Evolutionary conservation across 306 rosid genomes (phyloP).

Genomic region (Lotus japonicus): DNA sequence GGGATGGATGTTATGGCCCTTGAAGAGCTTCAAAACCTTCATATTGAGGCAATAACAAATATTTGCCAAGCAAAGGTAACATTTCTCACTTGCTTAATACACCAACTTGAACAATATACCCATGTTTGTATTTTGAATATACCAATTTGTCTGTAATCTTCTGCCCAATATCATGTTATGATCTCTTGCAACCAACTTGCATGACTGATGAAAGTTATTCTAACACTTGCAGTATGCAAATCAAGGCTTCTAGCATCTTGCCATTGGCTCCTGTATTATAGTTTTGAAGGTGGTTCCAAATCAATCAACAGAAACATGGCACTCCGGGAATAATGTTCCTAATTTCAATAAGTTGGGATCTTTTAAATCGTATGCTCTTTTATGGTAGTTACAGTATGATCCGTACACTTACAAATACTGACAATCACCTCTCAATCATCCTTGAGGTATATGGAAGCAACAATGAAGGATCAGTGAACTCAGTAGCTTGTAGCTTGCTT

Average conservation of each 20-base stretch:
- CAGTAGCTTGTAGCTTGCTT: slow-evolving; percentile 2
- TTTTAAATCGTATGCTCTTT: not conserved
- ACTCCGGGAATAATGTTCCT: not conserved
- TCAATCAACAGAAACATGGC: not conserved
- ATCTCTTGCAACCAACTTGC: not conserved
- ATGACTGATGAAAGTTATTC: slow-evolving; percentile 10
- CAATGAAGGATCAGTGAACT: not conserved
- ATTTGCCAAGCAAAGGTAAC: slow-evolving; percentile 71
- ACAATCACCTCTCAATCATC: not conserved
- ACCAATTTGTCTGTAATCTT: not conserved
- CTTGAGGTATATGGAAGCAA: not conserved
- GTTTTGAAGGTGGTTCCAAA: slow-evolving; percentile 16
- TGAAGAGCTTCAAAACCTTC: slow-evolving; percentile 73
- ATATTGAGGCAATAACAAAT: slow-evolving; percentile 68
- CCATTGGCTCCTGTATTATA: not conserved
- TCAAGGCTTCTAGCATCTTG: slow-evolving; percentile 30
- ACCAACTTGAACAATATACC: too few species aligned
- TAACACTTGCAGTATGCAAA: slow-evolving; percentile 43
- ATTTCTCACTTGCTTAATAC: not conserved
- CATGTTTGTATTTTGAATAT: too few species aligned
- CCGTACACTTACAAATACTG: not conserved
- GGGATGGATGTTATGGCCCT: slow-evolving; percentile 54
- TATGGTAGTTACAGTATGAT: slow-evolving; percentile 8
- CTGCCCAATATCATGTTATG: not conserved
- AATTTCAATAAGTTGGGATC: not conserved